Evolutionary conservation across 2,329 filamentous ascomycete genomes (phyloP), one percentile per base, ranked within the genome.

Genomic region (Penicillium aurantiogriseum): DNA sequence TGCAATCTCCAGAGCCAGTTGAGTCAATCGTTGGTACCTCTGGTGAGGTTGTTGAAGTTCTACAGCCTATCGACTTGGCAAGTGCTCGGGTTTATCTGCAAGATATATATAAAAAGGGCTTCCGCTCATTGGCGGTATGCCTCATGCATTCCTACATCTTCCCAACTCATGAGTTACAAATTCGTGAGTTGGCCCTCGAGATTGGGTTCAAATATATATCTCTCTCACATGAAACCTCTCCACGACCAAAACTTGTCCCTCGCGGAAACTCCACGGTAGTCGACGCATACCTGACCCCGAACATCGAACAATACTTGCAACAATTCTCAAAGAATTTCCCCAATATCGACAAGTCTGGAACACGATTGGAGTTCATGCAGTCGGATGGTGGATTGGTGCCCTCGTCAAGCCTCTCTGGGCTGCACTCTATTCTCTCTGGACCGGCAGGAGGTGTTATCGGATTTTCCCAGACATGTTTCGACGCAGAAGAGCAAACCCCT

Each of bases 361-460:
- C 49, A 1, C 27, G 51, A 66, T 64, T 33, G 44, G 61, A 44
- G 40, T 60, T 53, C 51, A 96, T 96, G 92, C 92, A 96, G 74
- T 92, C 88, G 10, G 91, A 95, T 62, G 91, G 90, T 44, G 84
- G 84, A 5, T 72, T 87, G 7, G 84, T 86, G 6, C 74, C 77
- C 54, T 76, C 77, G 38, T 71, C 71, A 44, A 69, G 79, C 64
- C 96, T 97, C 69, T 93, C 90, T 0, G 92, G 92, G 0, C 77
- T 96, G 8, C 88, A 89, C 67, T 92, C 91, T 3, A 96, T 96
- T 55, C 72, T 96, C 8, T 95, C 91, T 1, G 92, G 92, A 0
- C 92, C 92, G 0, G 92, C 92, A n/a, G 92, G 91, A 38, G 92
- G 92, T 51, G 92, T 96, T 0, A 92, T 96, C 0, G 92, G 92